Evolutionary conservation across 805 yeast species (phyloP).

Genomic region (Hanseniaspora occidentalis): DNA sequence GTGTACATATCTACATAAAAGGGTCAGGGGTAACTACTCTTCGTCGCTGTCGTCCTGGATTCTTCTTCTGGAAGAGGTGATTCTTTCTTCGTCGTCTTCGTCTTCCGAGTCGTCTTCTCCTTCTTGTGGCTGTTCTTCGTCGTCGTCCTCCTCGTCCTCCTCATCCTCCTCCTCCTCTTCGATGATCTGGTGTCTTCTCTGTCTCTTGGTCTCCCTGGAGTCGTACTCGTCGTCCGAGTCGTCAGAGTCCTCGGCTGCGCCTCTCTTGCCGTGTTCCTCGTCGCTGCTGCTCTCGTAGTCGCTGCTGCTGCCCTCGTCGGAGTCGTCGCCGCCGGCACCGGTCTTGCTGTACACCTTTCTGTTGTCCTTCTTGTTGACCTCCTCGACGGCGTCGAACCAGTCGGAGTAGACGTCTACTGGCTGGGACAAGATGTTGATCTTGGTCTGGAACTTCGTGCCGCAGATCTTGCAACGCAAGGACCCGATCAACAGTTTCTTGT

Average conservation of each 20-base stretch:
- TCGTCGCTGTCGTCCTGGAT: conserved; percentile 16
- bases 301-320: conserved; percentile 18
- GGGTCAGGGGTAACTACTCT: conserved; percentile 4
- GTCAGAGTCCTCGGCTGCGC: conserved; percentile 7
- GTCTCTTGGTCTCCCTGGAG: background rate
- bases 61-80: conserved; percentile 8
- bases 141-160: conserved; percentile 14
- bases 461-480: conserved; percentile 81
- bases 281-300: conserved; percentile 27
- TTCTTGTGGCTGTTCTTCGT: conserved; percentile 5
- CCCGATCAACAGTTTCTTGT: conserved; percentile 72
- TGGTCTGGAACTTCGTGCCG: conserved; percentile 85
- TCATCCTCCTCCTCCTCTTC: conserved; percentile 6
- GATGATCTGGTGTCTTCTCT: background rate
- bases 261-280: conserved; percentile 14
- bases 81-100: conserved; percentile 8
- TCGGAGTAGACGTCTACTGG: conserved; percentile 94
- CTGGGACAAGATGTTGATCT: conserved; percentile 63
- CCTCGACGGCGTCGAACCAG: conserved; percentile 95
- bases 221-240: background rate
- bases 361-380: conserved; percentile 30
- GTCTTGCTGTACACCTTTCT: conserved; percentile 24
- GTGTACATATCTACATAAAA: no score
- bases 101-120: conserved; percentile 14
- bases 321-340: conserved; percentile 9